A percentile compares a stretch with the other conserved stretches of the same genome.
phyloP scores from a whole-genome alignment of 2,329 filamentous ascomycete genomes.

The Apiospora kogelbergensis region DNA sequence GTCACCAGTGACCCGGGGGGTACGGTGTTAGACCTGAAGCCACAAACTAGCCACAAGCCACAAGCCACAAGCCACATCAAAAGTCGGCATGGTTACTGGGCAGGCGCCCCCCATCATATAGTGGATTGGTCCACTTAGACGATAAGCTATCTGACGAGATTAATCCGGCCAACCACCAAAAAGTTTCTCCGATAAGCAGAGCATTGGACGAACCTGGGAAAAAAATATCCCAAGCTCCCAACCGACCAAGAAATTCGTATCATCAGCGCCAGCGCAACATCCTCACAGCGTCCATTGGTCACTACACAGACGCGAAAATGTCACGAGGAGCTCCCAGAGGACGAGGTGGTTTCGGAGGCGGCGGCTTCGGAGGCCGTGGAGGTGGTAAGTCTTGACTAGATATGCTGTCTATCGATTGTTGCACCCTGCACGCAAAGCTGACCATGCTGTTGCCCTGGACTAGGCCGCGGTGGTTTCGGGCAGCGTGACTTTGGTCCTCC shows the following conservation, averaged over 20 bases:
- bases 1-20: too few relatives aligned
- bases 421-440: not conserved
- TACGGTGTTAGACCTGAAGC: not conserved
- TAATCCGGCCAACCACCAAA: conserved; percentile 7
- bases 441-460: not conserved
- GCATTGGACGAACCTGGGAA: not conserved
- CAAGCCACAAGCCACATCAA: not conserved
- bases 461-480: conserved; percentile 33
- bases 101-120: not conserved
- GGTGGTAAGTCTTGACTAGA: conserved; percentile 25
- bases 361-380: conserved; percentile 26
- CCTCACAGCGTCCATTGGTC: not conserved
- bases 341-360: conserved; percentile 30
- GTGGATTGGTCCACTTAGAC: not conserved
- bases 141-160: not conserved
- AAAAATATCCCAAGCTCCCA: not conserved
- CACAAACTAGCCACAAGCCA: not conserved
- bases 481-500: conserved; percentile 35
- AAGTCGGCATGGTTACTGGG: too few relatives aligned
- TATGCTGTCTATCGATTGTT: not conserved
- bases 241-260: not conserved
- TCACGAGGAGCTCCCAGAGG: conserved; percentile 35
- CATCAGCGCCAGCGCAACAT: conserved; percentile 7
- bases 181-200: conserved; percentile 1
- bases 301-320: conserved; percentile 19